These are phyloP conservation scores for Epithele typhae DNA, from an alignment of 768 basidiomycete species.

Conservation along the genomic window DNA sequence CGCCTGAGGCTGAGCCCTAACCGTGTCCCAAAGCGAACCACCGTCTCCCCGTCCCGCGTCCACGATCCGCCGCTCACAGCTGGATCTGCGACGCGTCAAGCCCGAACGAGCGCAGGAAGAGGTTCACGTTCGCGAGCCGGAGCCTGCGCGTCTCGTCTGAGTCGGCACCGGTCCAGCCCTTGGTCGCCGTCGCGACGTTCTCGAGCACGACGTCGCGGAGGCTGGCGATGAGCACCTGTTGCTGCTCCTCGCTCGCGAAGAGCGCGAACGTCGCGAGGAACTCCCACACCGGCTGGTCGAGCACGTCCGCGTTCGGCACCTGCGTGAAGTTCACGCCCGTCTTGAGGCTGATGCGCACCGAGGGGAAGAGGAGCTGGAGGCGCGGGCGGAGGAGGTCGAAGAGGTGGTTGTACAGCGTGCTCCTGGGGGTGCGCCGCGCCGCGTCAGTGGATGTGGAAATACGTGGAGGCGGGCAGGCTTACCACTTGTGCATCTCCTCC, in stretches of 20 bases:
- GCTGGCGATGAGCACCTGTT: slow-evolving; percentile 78
- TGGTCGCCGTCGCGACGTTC: slow-evolving; percentile 76
- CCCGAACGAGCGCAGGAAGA: slow-evolving; percentile 80
- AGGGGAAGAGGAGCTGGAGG: slow-evolving; percentile 83
- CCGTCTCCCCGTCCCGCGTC: too few relatives aligned
- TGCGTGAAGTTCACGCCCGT: slow-evolving; percentile 31
- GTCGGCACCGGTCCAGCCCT: slow-evolving; percentile 65
- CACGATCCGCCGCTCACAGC: too few relatives aligned
- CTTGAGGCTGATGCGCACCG: slow-evolving; percentile 61
- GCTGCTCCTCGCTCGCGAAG: slow-evolving; percentile 81
- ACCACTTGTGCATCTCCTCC: slow-evolving; percentile 83
- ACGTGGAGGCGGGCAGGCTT: slow-evolving; percentile 15
- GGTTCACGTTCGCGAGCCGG: slow-evolving; percentile 89
- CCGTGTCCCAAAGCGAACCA: too few relatives aligned
- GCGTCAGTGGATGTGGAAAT: neutral
- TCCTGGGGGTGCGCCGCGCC: too few relatives aligned
- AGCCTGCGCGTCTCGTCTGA: slow-evolving; percentile 70
- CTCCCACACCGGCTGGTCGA: slow-evolving; percentile 93
- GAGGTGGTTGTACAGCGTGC: slow-evolving; percentile 81
- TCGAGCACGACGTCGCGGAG: slow-evolving; percentile 93
- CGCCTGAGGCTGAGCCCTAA: too few relatives aligned
- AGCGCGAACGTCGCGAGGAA: slow-evolving; percentile 88
- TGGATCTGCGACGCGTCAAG: slow-evolving; percentile 70
- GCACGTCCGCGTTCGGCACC: slow-evolving; percentile 49
- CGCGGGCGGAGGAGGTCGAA: slow-evolving; percentile 77